A percentile compares a stretch with the other conserved stretches of the same genome.
Evolutionary conservation across 1,284 basidiomycete species (phyloP).

Genomic region (Sparassis latifolia): DNA sequence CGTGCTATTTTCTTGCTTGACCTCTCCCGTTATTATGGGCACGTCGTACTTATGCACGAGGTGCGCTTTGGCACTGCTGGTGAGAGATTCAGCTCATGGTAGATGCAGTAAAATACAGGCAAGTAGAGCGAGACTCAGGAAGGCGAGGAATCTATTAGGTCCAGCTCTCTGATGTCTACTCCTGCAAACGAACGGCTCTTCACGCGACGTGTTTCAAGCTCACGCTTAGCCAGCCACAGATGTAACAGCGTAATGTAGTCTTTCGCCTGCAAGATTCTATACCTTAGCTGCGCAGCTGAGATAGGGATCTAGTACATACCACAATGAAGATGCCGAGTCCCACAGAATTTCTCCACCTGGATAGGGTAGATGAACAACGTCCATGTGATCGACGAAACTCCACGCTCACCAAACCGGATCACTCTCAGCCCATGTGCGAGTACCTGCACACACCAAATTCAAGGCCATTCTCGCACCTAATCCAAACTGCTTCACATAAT

Average conservation of each 20-base stretch:
- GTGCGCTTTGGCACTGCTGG: no score
- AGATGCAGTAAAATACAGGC: no score
- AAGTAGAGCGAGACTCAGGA: neutral
- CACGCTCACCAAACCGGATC: conserved; percentile 64
- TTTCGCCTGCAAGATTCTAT: conserved; percentile 40
- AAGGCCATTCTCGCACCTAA: conserved; percentile 32
- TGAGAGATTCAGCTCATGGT: no score
- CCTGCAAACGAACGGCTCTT: conserved; percentile 66
- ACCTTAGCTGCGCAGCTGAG: neutral
- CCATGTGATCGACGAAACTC: no score
- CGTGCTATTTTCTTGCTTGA: no score
- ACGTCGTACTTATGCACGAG: no score
- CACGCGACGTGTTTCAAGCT: conserved; percentile 57
- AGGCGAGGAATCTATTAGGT: conserved; percentile 40
- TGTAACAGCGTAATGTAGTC: conserved; percentile 61
- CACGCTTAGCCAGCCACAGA: conserved; percentile 60
- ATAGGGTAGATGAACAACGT: no score
- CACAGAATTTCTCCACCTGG: conserved; percentile 68
- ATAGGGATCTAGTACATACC: conserved; percentile 29
- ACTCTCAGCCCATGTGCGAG: conserved; percentile 51
- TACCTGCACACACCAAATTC: conserved; percentile 47
- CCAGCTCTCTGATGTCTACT: conserved; percentile 56
- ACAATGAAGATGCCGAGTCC: conserved; percentile 65
- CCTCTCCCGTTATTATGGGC: no score
- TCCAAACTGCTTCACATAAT: conserved; percentile 14